phyloP scores from a whole-genome alignment of 192 early-diverging fungal genomes.

The Entomortierella beljakovae region DNA sequence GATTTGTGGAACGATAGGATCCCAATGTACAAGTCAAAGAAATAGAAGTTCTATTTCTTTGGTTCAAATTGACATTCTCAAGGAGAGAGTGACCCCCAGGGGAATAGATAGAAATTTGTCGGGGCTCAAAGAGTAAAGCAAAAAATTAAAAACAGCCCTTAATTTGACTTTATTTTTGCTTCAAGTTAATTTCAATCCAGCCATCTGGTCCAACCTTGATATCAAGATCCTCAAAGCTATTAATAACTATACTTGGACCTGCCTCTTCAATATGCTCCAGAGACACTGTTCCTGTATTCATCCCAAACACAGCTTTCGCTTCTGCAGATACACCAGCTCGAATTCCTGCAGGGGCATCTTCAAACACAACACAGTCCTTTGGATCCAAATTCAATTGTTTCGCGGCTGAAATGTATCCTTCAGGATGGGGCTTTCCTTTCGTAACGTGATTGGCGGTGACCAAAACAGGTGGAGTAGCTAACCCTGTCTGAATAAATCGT shows the following conservation, averaged over 20 bases:
- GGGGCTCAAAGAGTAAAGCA: too few species aligned
- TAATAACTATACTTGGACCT: conserved; percentile 55
- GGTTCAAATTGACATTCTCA: too few species aligned
- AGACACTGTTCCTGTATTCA: conserved; percentile 56
- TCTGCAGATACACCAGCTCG: conserved; percentile 54
- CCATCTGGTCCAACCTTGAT: conserved; percentile 53
- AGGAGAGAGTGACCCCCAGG: too few species aligned
- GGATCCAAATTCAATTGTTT: conserved; percentile 33
- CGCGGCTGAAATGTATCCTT: conserved; percentile 56
- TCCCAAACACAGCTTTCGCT: conserved; percentile 44
- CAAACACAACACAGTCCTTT: conserved; percentile 63
- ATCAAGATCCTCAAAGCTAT: conserved; percentile 52
- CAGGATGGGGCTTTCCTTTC: conserved; percentile 55
- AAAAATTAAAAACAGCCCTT: too few species aligned
- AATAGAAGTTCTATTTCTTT: too few species aligned
- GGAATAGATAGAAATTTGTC: too few species aligned
- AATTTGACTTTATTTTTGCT: conserved; percentile 6
- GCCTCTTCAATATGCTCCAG: conserved; percentile 55
- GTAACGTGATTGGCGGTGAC: conserved; percentile 41
- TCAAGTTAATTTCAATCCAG: conserved; percentile 42
- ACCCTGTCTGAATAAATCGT: conserved; percentile 54
- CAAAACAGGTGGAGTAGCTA: conserved; percentile 45
- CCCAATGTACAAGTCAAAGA: too few species aligned
- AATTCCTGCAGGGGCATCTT: conserved; percentile 64
- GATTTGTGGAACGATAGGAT: too few species aligned